A percentile compares a stretch with the other conserved stretches of the same genome.
phyloP scores from a whole-genome alignment of 257 asterid genomes.

The Parsonsia alboflavescens region DNA sequence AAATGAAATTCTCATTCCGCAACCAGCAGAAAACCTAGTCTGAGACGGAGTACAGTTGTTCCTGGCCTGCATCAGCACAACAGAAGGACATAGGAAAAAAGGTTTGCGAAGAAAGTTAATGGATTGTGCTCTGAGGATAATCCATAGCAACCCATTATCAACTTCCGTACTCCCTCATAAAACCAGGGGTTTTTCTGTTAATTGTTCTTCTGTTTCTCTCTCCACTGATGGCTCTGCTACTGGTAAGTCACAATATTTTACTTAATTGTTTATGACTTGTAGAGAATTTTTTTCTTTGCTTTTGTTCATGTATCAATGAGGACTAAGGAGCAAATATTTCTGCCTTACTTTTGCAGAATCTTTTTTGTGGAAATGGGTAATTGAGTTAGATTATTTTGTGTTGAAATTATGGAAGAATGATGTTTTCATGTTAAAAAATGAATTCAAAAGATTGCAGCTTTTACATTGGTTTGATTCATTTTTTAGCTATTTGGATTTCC shows the following conservation, averaged over 20 bases:
- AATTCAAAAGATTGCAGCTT: not conserved
- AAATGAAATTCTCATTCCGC: not conserved
- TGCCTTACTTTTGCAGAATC: not conserved
- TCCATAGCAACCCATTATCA: slow-evolving; percentile 6
- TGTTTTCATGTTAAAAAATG: not conserved
- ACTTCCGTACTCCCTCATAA: slow-evolving; percentile 4
- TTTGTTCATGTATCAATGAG: not conserved
- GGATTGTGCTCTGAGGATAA: not conserved
- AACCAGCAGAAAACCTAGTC: not conserved
- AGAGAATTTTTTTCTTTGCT: not conserved
- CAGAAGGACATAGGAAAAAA: not conserved
- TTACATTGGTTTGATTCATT: too few relatives aligned
- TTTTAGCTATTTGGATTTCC: too few relatives aligned
- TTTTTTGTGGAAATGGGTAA: not conserved
- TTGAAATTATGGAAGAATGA: not conserved
- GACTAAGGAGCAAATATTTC: not conserved
- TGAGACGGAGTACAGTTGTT: not conserved
- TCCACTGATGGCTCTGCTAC: slow-evolving; percentile 19
- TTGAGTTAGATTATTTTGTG: not conserved
- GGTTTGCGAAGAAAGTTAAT: not conserved
- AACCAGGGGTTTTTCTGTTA: slow-evolving; percentile 16
- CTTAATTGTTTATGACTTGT: not conserved
- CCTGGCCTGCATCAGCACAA: not conserved
- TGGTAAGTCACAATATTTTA: not conserved
- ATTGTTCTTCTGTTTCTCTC: slow-evolving; percentile 23